A percentile compares a stretch with the other conserved stretches of the same genome.
These are phyloP conservation scores for Pinus tabuliformis DNA, from an alignment of 75 land plant genomes.

Conservation along the genomic window DNA sequence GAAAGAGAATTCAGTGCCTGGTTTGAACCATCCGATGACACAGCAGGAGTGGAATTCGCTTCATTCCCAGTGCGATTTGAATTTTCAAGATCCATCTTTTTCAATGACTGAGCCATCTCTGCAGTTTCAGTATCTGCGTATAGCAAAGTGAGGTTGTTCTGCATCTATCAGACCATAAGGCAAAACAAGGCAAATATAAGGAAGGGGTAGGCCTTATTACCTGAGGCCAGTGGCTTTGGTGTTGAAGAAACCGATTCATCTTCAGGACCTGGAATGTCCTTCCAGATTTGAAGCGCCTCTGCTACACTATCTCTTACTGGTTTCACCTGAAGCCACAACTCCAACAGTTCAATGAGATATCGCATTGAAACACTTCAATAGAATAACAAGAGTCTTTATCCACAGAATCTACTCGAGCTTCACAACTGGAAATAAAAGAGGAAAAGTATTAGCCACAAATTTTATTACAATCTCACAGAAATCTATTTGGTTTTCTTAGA, in stretches of 20 bases:
- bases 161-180: background rate
- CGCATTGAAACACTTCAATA: background rate
- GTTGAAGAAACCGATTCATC: constrained; percentile 29
- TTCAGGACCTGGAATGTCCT: constrained; percentile 57
- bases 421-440: background rate
- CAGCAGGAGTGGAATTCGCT: constrained; percentile 17
- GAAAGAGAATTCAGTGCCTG: constrained; percentile 16
- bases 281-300: constrained; percentile 92
- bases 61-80: constrained; percentile 18
- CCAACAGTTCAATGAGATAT: background rate
- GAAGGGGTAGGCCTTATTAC: constrained; percentile 14
- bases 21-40: constrained; percentile 21
- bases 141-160: background rate
- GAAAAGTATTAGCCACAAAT: background rate
- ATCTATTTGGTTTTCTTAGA: background rate
- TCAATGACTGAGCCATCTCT: constrained; percentile 21
- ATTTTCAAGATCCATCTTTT: constrained; percentile 17
- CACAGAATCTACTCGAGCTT: constrained; percentile 8
- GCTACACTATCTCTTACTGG: constrained; percentile 90
- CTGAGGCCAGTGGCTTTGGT: constrained; percentile 29
- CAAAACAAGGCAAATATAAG: background rate
- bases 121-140: constrained; percentile 27
- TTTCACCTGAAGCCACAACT: constrained; percentile 60
- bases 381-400: background rate
- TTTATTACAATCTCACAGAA: too few relatives aligned